Evolutionary conservation across 2,329 filamentous ascomycete species (phyloP), one percentile per base, ranked within the genome.

Genomic region (Calonectria montana): DNA sequence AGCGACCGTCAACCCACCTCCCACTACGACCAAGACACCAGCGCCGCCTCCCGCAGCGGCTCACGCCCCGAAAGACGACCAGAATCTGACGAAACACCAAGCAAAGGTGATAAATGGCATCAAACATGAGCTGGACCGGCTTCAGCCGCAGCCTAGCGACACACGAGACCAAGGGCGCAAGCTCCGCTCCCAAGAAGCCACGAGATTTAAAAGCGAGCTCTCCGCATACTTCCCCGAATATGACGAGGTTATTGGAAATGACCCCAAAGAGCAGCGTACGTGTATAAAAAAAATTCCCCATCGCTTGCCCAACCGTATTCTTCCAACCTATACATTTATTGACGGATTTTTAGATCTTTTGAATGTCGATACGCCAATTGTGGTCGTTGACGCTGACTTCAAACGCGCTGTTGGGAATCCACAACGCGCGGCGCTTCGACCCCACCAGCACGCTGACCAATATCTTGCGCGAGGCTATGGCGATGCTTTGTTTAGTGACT

Each of bases 181-280:
- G 81, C 86, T 98, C 81, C 91, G 96, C 74, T 97, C 95, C 65
- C 94, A 97, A 79, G 95, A 97, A 79, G 94, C 93, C 13, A 93
- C 93, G 64, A 90, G 94, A 77, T 93, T 95, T 84, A 98, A 97
- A 88, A 98, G 95, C 84, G 96, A 98, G 81, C 88, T 98, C 73
- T 93, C 95, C 43, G 90, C 91, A 59, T 98, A 98, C 84, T 98
- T 98, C 80, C 92, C 94, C 65, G 96, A 97, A 80, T 98, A 98
- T 83, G 96, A 98, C 83, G 94, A 97, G 81, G 91, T 98, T 76
- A 95, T 98, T 84, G 95, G 94, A 73, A 94, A 97, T 81, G 92
- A 94, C 74, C 91, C 92, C 45, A 93, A 93, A 78, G 93, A 96
- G 83, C 88, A 93, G 77, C 93, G 95, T 96, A 89, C 82, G 90